These are phyloP conservation scores for Xylaria sp. DNA, from an alignment of 2,329 filamentous ascomycete species.

Conservation along the genomic window DNA sequence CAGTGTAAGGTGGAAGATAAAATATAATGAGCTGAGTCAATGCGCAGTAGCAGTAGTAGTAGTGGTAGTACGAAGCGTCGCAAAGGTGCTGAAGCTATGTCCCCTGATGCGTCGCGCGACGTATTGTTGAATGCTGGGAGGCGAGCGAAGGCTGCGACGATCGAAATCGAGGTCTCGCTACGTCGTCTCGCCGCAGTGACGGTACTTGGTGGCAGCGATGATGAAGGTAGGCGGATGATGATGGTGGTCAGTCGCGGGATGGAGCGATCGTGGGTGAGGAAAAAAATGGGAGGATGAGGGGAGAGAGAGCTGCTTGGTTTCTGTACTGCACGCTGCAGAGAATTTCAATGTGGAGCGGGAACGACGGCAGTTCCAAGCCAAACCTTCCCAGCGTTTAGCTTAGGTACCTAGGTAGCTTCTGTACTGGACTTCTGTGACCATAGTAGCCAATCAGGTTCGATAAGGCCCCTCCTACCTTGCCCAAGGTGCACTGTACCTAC, in stretches of 20 bases:
- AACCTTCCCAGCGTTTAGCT: not conserved
- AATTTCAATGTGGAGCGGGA: conserved; percentile 39
- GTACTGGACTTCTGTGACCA: not conserved
- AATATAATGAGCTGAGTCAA: conserved; percentile 9
- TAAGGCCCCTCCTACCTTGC: not conserved
- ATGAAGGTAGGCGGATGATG: conserved; percentile 13
- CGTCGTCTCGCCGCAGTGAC: not conserved
- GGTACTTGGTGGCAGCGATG: not conserved
- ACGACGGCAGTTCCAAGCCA: conserved; percentile 28
- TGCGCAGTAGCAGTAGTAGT: conserved; percentile 9
- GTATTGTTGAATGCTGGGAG: not conserved
- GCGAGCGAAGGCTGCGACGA: conserved; percentile 1
- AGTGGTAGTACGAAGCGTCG: not conserved
- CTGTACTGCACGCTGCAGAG: conserved; percentile 34
- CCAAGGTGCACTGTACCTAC: not conserved
- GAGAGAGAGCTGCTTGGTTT: conserved; percentile 36
- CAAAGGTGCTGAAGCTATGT: conserved; percentile 4
- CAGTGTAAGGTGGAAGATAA: not conserved
- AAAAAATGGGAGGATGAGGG: conserved; percentile 22
- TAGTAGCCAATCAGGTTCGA: conserved; percentile 18
- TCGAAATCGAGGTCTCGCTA: conserved; percentile 7
- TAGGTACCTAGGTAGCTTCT: not conserved
- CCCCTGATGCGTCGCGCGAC: conserved; percentile 13
- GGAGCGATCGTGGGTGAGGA: conserved; percentile 17
- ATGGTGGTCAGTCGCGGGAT: conserved; percentile 8